These are phyloP conservation scores for Colletotrichum abscissum DNA, from an alignment of 2,329 filamentous ascomycete species.

Conservation along the genomic window DNA sequence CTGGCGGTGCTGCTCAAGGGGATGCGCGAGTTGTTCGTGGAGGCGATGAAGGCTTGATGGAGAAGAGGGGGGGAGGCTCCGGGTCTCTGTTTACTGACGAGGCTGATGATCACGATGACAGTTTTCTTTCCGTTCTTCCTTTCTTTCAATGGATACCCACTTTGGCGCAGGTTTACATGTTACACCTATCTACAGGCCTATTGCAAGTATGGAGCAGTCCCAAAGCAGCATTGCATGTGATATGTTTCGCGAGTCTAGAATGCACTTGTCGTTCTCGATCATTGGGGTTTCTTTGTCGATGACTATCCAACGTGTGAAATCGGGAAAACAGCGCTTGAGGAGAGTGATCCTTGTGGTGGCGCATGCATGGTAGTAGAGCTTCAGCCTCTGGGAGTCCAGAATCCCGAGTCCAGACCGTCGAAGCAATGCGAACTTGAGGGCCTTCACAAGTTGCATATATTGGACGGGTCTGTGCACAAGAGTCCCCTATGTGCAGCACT, in stretches of 20 bases:
- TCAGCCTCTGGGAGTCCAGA: background rate
- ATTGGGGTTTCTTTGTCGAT: background rate
- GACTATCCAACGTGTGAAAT: background rate
- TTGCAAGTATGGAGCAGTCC: background rate
- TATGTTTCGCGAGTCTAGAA: constrained; percentile 1
- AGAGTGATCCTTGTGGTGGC: background rate
- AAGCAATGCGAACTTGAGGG: background rate
- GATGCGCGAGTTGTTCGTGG: constrained; percentile 83
- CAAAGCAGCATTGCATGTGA: background rate
- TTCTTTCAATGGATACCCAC: constrained; percentile 29
- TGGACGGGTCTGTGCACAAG: background rate
- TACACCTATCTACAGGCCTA: too few relatives aligned
- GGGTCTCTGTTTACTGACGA: constrained; percentile 12
- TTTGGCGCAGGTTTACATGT: background rate
- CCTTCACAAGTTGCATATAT: background rate
- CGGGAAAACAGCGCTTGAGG: background rate
- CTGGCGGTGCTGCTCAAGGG: constrained; percentile 79
- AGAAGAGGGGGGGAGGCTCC: background rate
- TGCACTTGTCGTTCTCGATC: background rate
- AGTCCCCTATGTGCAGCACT: background rate
- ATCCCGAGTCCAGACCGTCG: background rate
- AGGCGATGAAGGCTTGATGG: constrained; percentile 66
- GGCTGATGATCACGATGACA: constrained; percentile 23
- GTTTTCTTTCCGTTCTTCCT: constrained; percentile 4
- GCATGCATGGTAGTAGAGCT: background rate